Evolutionary conservation across 208 protist genomes (phyloP).

Genomic region (Trichomonas tenax): DNA sequence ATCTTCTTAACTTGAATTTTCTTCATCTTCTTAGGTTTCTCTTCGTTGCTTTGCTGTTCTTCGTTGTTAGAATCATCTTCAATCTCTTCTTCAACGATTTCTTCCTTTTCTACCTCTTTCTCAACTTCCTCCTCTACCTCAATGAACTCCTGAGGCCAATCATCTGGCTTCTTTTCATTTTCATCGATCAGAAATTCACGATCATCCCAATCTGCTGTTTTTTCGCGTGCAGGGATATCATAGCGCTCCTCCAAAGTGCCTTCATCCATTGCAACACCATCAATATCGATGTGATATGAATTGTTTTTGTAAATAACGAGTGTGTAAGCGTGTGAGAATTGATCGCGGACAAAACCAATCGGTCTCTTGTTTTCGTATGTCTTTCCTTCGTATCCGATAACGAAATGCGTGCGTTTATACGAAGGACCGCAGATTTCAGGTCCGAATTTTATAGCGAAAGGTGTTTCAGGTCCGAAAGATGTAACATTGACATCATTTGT

Average conservation of each 20-base stretch:
- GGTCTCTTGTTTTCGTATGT: background rate
- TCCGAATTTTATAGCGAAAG: background rate
- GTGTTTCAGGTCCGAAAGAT: background rate
- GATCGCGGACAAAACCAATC: background rate
- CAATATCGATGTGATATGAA: background rate
- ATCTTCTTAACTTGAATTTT: background rate
- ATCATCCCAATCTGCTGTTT: conserved; percentile 2
- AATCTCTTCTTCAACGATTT: background rate
- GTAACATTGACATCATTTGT: background rate
- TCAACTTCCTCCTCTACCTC: background rate
- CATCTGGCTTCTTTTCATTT: background rate
- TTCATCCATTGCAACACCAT: background rate
- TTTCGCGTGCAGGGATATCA: background rate
- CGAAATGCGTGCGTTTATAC: background rate
- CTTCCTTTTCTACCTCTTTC: background rate
- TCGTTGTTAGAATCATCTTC: conserved; percentile 28
- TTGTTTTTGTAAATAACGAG: background rate
- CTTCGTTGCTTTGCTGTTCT: too few relatives aligned
- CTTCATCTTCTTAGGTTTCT: conserved; percentile 25
- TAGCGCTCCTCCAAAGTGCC: background rate
- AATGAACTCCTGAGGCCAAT: background rate
- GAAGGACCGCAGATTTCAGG: background rate
- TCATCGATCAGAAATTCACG: background rate
- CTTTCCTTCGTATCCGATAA: background rate
- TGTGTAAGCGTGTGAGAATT: background rate